Evolutionary conservation across 306 rosid species (phyloP).

Genomic region (barrel medic (Medicago truncatula)): MtrunA17r5.0-ANR NC_053045.1:48181001-48181500

Average conservation of each 20-base stretch:
- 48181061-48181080: too few relatives aligned
- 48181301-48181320: not conserved
- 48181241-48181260: not conserved
- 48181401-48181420: not conserved
- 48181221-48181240: not conserved
- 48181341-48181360: not conserved
- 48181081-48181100: too few relatives aligned
- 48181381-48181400: too few relatives aligned
- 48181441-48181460: too few relatives aligned
- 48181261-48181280: not conserved
- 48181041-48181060: too few relatives aligned
- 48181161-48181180: not conserved
- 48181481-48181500: not conserved
- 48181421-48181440: not conserved
- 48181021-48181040: too few relatives aligned
- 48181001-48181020: too few relatives aligned
- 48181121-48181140: too few relatives aligned
- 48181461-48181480: not conserved
- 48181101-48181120: too few relatives aligned
- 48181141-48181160: not conserved
- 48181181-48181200: not conserved
- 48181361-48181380: not conserved
- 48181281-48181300: not conserved
- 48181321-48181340: not conserved
- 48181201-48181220: not conserved